Evolutionary conservation across 2,329 filamentous ascomycete species (phyloP), one percentile per base, ranked within the genome.

Genomic region (Didymella pomorum): DNA sequence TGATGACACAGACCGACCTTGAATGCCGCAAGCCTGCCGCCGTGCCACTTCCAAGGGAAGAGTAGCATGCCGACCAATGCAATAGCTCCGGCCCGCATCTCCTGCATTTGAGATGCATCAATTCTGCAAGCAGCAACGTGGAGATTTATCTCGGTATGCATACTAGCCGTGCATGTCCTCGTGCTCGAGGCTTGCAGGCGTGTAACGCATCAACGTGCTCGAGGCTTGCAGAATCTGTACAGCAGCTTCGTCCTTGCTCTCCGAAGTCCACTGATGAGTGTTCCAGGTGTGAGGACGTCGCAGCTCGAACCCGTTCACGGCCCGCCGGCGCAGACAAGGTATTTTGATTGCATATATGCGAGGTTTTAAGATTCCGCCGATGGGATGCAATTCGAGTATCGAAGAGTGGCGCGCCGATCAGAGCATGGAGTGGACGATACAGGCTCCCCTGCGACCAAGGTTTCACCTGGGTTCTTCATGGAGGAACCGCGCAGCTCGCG

Each of bases 61-160:
- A 56, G 48, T 31, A 47, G 29, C 39, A 48, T 42, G 51, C 53
- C 50, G 48, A 52, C 66, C 68, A 68, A 71, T 73, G 64, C 62
- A 59, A 62, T 46, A 58, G 53, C 47, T 45, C 57, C 61, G 63
- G 55, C 52, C 58, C 51, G 60, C 57, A 55, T 53, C 48, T 53
- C 56, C 52, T 64, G 61, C 63, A 66, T 61, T 57, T 44, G 21
- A 47, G 35, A 39, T 51, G 55, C 49, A 56, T 55, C 42, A 28
- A 39, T 31, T 41, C 45, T 62, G 50, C 48, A 43, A 49, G 48
- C 46, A 52, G 64, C 54, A 64, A 63, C 68, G 66, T 69, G 70
- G 67, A 66, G 68, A 65, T 63, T 56, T 65, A 59, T 67, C 65
- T 70, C 66, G 65, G 63, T 61, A 55, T 39, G 35, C 35, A 39